Evolutionary conservation across 2,329 filamentous ascomycete genomes (phyloP), one percentile per base, ranked within the genome.

Genomic region (Ceratocystis diversiconidia): DNA sequence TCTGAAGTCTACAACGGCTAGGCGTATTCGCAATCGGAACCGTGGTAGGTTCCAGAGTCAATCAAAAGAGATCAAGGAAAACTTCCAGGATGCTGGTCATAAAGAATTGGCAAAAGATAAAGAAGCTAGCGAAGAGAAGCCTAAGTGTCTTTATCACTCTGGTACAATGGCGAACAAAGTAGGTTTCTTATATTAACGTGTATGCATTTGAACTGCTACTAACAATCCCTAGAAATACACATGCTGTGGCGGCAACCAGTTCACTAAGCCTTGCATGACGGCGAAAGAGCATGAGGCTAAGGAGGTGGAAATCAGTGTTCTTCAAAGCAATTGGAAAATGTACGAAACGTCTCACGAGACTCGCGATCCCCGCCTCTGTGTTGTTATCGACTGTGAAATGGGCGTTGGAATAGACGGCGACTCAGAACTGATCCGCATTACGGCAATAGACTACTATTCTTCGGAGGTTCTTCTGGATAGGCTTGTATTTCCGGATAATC

Each of bases 371-470:
- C 66, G 65, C 17, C 30, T 73, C 70, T 1, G 66, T 28, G 76
- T 83, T 2, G 79, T 77, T 0, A 72, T 84, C 2, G 80, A 83
- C 68, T 83, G 81, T 68, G 81, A 84, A 68, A 83, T 83, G 79
- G 80, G 81, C 17, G 76, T 73, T 0, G 73, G 77, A 1, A 69
- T 69, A 7, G 72, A 72, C 4, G 76, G 77, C 5, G 79, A 83
- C 8, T 71, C 72, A 0, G 80, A 83, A 68, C 72, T 84, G 6
- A 81, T 84, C 66, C 79, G 80, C 2, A 52, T 84, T 1, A 79
- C 78, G 0, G 70, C 77, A 1, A 70, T 84, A 30, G 81, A 83
- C 70, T 81, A 79, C 69, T 81, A 82, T 70, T 76, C 77, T 0
- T 74, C 76, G 2, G 70, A 76, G 15, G 69, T 79, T 10, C 75